Evolutionary conservation across 768 basidiomycete genomes (phyloP), one percentile per base, ranked within the genome.

Genomic region (Pulveroboletus ravenelii): DNA sequence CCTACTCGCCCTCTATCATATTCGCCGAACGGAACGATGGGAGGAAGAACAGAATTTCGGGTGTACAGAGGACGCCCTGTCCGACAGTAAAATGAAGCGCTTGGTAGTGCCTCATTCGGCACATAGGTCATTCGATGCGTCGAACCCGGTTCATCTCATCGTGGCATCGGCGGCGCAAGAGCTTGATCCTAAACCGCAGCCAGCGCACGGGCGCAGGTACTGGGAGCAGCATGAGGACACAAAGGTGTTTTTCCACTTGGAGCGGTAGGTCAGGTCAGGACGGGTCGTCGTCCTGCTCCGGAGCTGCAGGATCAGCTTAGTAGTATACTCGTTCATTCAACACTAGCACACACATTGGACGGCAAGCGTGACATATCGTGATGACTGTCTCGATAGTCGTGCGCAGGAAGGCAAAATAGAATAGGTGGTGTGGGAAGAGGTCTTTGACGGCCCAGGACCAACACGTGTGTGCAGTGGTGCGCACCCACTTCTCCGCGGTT

Each of bases 1-100:
- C 30, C 3, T 13, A 7, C 8, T 31, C 12, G 42, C 42, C 17
- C 13, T 43, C 7, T 31, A 31, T 13, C 1, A 43, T 14, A 18
- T 10, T 18, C 17, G 8, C 17, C 42, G 4, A 20, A 14, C 8
- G 13, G 30, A 15, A 20, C 8, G 10, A n/a, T 15, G 10, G 15
- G 15, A 41, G 10, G 15, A 0, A 27, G n/a, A 1, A 27, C 5
- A 10, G 25, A n/a, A n/a, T n/a, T 27, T 25, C n/a, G n/a, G 1
- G 6, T 3, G 5, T 1, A 1, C 25, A 2, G 25, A 27, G 5
- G 15, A n/a, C 15, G 3, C 0, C 5, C 5, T 2, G 6, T 1
- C 7, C n/a, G 17, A 20, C 14, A 13, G 30, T 5, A 18, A 31
- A 5, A 9, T 31, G 13, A 13, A 18, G 5, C 3, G 2, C 10